Percentiles rank a stretch among this genome's conserved stretches.
Conservation (phyloP, 1,139 yeast species). For the Debaryomyces subglobosus region DNA sequence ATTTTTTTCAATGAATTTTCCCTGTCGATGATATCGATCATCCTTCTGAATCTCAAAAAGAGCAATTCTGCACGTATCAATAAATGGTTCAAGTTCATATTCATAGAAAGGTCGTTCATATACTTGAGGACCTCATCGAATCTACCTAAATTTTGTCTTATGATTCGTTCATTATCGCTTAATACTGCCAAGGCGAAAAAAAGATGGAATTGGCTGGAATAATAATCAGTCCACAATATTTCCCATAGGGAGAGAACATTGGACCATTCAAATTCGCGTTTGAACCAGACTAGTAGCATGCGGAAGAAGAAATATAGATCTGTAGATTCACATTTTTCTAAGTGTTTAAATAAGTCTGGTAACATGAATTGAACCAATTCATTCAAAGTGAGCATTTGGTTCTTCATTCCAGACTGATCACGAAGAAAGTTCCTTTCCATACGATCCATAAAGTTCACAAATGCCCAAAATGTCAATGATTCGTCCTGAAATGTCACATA, state of each 20-base stretch:
- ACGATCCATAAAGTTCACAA: slow-evolving; percentile 84
- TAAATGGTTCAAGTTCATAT: slow-evolving; percentile 71
- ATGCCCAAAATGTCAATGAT: slow-evolving; percentile 83
- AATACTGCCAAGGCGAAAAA: slow-evolving; percentile 86
- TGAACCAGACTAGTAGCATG: slow-evolving; percentile 93
- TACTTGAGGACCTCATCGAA: slow-evolving; percentile 93
- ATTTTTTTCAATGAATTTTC: slow-evolving; percentile 37
- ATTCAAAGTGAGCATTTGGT: slow-evolving; percentile 80
- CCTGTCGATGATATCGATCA: slow-evolving; percentile 76
- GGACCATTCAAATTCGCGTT: slow-evolving; percentile 84
- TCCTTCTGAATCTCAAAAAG: slow-evolving; percentile 76
- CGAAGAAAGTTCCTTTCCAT: slow-evolving; percentile 94
- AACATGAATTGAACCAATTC: slow-evolving; percentile 86
- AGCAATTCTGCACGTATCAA: slow-evolving; percentile 80
- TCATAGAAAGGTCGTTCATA: slow-evolving; percentile 85
- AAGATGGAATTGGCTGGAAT: slow-evolving; percentile 83
- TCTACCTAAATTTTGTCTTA: slow-evolving; percentile 68
- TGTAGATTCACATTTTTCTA: slow-evolving; percentile 84
- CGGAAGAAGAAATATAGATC: slow-evolving; percentile 92
- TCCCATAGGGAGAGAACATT: slow-evolving; percentile 88
- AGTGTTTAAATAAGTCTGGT: slow-evolving; percentile 79
- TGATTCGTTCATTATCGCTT: slow-evolving; percentile 81
- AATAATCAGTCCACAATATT: slow-evolving; percentile 83
- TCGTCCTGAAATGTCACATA: slow-evolving; percentile 82
- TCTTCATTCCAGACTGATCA: slow-evolving; percentile 91